Evolutionary conservation across 345 rosid species (phyloP).

Genomic region (Toxicodendron radicans): DNA sequence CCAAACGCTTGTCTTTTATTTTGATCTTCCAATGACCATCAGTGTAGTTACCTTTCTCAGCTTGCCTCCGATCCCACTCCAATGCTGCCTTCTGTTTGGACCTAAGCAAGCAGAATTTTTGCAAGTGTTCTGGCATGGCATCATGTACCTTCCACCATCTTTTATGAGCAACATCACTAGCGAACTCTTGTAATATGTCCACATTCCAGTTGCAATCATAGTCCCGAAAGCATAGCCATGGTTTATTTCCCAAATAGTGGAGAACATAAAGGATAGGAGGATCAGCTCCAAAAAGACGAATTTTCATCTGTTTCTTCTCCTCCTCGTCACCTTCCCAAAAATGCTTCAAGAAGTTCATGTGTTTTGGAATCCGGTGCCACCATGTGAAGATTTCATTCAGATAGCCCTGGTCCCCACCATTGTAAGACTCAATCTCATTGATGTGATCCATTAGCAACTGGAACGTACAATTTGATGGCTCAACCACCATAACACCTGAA

Average conservation of each 20-base stretch:
- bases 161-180: constrained; percentile 73
- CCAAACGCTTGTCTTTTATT: constrained; percentile 63
- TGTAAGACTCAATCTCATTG: constrained; percentile 78
- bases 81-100: constrained; percentile 84
- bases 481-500: constrained; percentile 85
- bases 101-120: constrained; percentile 68
- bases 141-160: constrained; percentile 93
- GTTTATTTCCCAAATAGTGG: constrained; percentile 82
- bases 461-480: constrained; percentile 85
- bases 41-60: constrained; percentile 67
- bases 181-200: constrained; percentile 70
- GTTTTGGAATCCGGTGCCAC: constrained; percentile 96
- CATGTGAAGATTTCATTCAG: constrained; percentile 89
- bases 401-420: constrained; percentile 94
- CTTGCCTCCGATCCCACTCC: constrained; percentile 88
- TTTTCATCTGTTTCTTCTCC: constrained; percentile 71
- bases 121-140: constrained; percentile 70
- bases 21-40: constrained; percentile 87
- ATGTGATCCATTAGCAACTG: constrained; percentile 81
- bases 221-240: constrained; percentile 89
- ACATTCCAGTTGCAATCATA: constrained; percentile 98
- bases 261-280: constrained; percentile 84
- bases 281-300: constrained; percentile 66
- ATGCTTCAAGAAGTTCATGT: constrained; percentile 92
- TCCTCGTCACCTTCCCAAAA: constrained; percentile 90